Conservation (phyloP, 2,329 filamentous ascomycete genomes). For the Cladosporium sp. region DNA sequence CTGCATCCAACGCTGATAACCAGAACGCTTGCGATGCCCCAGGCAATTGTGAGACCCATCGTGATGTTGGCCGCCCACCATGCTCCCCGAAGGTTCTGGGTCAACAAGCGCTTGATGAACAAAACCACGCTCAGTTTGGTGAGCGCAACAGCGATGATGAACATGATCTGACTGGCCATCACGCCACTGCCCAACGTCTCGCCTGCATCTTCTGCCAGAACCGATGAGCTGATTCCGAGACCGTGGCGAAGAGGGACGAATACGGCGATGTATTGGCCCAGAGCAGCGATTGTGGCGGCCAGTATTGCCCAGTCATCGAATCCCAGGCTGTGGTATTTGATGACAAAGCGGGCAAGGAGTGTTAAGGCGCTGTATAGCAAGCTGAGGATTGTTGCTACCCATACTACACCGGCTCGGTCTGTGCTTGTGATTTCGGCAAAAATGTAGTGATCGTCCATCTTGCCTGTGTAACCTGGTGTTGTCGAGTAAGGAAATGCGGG, state of each 20-base stretch:
- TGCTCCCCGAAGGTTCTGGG: constrained; percentile 21
- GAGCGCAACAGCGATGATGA: constrained; percentile 23
- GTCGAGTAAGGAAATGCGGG: neutral
- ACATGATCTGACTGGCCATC: constrained; percentile 24
- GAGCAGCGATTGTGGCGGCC: constrained; percentile 19
- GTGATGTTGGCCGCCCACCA: constrained; percentile 18
- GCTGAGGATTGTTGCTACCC: constrained; percentile 26
- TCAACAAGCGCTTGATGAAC: constrained; percentile 29
- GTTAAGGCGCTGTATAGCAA: constrained; percentile 25
- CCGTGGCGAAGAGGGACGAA: constrained; percentile 19
- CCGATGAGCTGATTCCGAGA: constrained; percentile 19
- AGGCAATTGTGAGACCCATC: constrained; percentile 19
- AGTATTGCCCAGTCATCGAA: constrained; percentile 27
- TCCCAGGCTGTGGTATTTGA: constrained; percentile 26
- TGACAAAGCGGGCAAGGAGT: constrained; percentile 21
- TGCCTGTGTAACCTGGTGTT: neutral
- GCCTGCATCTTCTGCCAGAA: constrained; percentile 15
- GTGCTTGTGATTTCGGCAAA: constrained; percentile 20
- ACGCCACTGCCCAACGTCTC: constrained; percentile 17
- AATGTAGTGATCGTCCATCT: constrained; percentile 16
- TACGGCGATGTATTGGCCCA: constrained; percentile 22
- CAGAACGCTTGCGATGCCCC: constrained; percentile 25
- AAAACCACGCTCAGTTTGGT: constrained; percentile 29
- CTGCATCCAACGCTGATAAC: constrained; percentile 19
- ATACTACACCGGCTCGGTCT: constrained; percentile 25